Evolutionary conservation across 768 basidiomycete genomes (phyloP).

Genomic region (Leccinum truebloodii): DNA sequence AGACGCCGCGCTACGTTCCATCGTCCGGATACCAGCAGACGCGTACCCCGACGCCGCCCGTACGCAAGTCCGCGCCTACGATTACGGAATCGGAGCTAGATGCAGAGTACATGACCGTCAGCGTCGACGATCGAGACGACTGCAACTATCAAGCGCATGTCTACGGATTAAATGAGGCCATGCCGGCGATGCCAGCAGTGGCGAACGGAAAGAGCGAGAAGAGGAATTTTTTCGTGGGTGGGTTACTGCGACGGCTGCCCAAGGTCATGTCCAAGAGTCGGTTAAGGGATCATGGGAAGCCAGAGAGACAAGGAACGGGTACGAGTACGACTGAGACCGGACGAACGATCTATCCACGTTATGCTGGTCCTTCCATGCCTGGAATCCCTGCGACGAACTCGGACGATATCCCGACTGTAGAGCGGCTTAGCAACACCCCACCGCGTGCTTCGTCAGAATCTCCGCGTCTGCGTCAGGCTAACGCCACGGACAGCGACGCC

Average conservation of each 20-base stretch:
- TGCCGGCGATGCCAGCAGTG: constrained; percentile 16
- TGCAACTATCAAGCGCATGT: constrained; percentile 19
- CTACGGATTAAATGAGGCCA: constrained; percentile 27
- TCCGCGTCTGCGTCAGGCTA: constrained; percentile 18
- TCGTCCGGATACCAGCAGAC: constrained; percentile 23
- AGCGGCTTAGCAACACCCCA: constrained; percentile 26
- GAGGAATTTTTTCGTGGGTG: constrained; percentile 33
- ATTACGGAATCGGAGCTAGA: constrained; percentile 34
- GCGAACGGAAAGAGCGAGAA: constrained; percentile 32
- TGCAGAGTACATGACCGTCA: constrained; percentile 38
- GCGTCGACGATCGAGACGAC: constrained; percentile 26
- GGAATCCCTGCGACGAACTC: constrained; percentile 26
- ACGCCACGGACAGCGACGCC: constrained; percentile 20
- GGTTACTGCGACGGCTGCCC: constrained; percentile 32
- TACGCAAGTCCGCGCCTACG: constrained; percentile 32
- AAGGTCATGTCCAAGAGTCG: constrained; percentile 36
- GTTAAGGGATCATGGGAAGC: constrained; percentile 27
- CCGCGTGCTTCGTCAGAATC: constrained; percentile 28
- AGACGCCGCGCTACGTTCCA: constrained; percentile 25
- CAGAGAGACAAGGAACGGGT: constrained; percentile 21
- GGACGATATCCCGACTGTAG: constrained; percentile 32
- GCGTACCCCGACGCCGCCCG: constrained; percentile 29
- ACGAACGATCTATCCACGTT: constrained; percentile 21
- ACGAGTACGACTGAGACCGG: constrained; percentile 12
- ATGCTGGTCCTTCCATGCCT: constrained; percentile 20